These are phyloP conservation scores for Chenopodium berlandieri DNA, from an alignment of 148 eudicot genomes.

Conservation along the genomic window DNA sequence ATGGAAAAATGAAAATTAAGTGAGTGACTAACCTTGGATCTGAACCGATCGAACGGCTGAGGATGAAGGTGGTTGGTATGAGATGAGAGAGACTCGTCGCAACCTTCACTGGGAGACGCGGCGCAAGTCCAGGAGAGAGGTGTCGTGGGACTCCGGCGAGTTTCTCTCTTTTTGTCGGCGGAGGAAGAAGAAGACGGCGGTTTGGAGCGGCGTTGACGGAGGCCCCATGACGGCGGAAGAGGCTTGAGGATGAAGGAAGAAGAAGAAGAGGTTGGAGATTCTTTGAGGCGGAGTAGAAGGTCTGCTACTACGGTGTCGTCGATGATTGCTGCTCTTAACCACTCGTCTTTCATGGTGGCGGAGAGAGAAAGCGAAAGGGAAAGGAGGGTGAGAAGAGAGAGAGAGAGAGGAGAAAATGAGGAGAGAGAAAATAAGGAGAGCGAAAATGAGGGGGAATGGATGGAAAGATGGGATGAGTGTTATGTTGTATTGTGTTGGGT, in stretches of 20 bases:
- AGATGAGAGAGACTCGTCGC: constrained; percentile 32
- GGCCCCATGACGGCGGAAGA: constrained; percentile 34
- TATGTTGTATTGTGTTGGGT: constrained; percentile 16
- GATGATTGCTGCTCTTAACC: constrained; percentile 32
- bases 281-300: constrained; percentile 33
- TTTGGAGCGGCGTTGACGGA: constrained; percentile 32
- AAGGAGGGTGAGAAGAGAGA: neutral
- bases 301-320: constrained; percentile 42
- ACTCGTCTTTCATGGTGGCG: constrained; percentile 27
- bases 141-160: constrained; percentile 44
- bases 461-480: neutral
- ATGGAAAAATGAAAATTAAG: neutral
- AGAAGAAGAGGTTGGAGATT: neutral
- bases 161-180: constrained; percentile 13
- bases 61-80: neutral
- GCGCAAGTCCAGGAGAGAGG: constrained; percentile 40
- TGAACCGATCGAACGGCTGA: constrained; percentile 28
- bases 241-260: neutral
- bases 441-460: neutral
- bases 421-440: neutral
- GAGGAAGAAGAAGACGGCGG: constrained; percentile 19
- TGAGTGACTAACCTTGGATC: constrained; percentile 27
- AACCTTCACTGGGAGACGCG: constrained; percentile 38
- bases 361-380: constrained; percentile 20
- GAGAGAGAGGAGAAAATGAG: neutral